These are phyloP conservation scores for Hypomyces perniciosus DNA, from an alignment of 2,329 filamentous ascomycete genomes.

Conservation along the genomic window DNA sequence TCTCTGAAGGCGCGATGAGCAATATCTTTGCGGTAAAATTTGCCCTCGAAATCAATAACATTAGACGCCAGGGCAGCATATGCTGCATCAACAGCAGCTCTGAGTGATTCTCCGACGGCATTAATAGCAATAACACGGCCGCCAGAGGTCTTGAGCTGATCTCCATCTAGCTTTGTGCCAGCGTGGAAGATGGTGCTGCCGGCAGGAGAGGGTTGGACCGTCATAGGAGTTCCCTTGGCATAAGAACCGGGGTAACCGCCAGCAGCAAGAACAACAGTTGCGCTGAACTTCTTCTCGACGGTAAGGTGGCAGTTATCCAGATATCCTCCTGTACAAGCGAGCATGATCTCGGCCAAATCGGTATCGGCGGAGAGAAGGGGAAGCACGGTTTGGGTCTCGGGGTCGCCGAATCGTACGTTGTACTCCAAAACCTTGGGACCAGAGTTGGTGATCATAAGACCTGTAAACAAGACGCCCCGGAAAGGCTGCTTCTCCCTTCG, in stretches of 20 bases:
- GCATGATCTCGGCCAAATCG: slow-evolving; percentile 83
- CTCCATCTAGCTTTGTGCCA: slow-evolving; percentile 64
- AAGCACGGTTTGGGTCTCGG: slow-evolving; percentile 82
- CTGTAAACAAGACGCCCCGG: slow-evolving; percentile 74
- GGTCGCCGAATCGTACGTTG: slow-evolving; percentile 89
- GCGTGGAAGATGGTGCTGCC: slow-evolving; percentile 82
- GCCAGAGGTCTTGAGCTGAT: slow-evolving; percentile 67
- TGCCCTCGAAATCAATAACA: slow-evolving; percentile 72
- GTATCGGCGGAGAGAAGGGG: slow-evolving; percentile 70
- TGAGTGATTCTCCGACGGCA: slow-evolving; percentile 63
- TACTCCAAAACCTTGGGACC: slow-evolving; percentile 86
- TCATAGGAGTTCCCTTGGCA: slow-evolving; percentile 64
- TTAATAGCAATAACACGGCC: slow-evolving; percentile 93
- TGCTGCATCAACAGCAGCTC: slow-evolving; percentile 79
- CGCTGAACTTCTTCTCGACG: slow-evolving; percentile 65
- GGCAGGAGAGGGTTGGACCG: slow-evolving; percentile 38
- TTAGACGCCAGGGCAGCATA: slow-evolving; percentile 70
- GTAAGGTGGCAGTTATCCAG: slow-evolving; percentile 65
- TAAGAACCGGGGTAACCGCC: slow-evolving; percentile 87
- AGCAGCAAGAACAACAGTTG: slow-evolving; percentile 89
- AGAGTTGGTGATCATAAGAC: slow-evolving; percentile 81
- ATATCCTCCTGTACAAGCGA: slow-evolving; percentile 72
- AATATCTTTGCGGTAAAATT: slow-evolving; percentile 92
- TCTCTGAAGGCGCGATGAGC: slow-evolving; percentile 65
- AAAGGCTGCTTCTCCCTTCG: slow-evolving; percentile 69